These are phyloP conservation scores for Colletotrichum tofieldiae DNA, from an alignment of 2,329 filamentous ascomycete genomes.

Conservation along the genomic window DNA sequence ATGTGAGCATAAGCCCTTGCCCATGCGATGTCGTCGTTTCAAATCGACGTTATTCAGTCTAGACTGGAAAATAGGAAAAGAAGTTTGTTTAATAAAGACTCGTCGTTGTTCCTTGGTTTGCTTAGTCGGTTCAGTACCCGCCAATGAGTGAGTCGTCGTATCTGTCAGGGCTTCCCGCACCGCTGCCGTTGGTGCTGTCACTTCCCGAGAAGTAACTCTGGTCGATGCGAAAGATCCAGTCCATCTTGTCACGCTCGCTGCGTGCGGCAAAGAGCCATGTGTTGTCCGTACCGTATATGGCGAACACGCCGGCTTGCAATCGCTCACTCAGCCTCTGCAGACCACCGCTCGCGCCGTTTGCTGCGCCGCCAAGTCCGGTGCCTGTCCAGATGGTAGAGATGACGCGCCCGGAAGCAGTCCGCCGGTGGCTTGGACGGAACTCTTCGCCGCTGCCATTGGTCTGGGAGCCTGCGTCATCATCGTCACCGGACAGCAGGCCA, in stretches of 20 bases:
- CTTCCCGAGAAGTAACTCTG: conserved; percentile 76
- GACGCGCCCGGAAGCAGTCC: conserved; percentile 66
- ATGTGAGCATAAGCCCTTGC: conserved; percentile 20
- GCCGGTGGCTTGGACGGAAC: conserved; percentile 63
- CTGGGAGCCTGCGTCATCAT: conserved; percentile 52
- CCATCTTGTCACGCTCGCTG: conserved; percentile 92
- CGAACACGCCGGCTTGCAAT: conserved; percentile 84
- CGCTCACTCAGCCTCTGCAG: conserved; percentile 70
- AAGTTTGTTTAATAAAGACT: conserved; percentile 19
- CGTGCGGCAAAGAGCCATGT: conserved; percentile 95
- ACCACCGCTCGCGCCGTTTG: conserved; percentile 52
- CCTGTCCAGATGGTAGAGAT: conserved; percentile 72
- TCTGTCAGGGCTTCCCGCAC: conserved; percentile 54
- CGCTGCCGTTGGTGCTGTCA: conserved; percentile 58
- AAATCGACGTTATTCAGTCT: conserved; percentile 21
- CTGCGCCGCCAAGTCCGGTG: conserved; percentile 54
- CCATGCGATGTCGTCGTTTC: conserved; percentile 19
- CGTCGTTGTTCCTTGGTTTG: neutral
- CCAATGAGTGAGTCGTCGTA: conserved; percentile 41
- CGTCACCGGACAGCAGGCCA: conserved; percentile 75
- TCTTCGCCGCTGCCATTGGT: conserved; percentile 53
- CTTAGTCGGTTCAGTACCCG: conserved; percentile 23
- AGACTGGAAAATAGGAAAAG: conserved; percentile 18
- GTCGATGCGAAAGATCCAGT: conserved; percentile 97
- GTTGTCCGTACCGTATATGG: conserved; percentile 93